Percentiles rank a stretch among this genome's conserved stretches.
Conservation (phyloP, 2,329 filamentous ascomycete species). For the Epichloe sibirici region DNA sequence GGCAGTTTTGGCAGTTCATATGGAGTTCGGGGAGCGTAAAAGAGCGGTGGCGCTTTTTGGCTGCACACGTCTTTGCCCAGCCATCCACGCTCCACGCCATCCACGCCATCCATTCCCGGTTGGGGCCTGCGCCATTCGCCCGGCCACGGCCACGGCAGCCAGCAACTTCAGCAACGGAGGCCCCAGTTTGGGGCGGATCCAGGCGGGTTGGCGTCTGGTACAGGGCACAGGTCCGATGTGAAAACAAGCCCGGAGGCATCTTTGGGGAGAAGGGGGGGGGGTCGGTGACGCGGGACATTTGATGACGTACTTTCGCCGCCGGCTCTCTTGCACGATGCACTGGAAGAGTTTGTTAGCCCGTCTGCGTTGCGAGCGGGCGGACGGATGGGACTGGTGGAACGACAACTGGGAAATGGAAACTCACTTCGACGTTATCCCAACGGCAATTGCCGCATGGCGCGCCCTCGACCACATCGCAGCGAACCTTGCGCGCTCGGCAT, state of each 20-base stretch:
- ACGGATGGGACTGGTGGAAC: neutral
- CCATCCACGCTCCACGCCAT: too few relatives aligned
- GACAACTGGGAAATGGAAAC: slow-evolving; percentile 3
- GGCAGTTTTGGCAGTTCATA: too few relatives aligned
- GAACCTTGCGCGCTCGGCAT: slow-evolving; percentile 79
- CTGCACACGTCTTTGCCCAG: too few relatives aligned
- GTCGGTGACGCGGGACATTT: slow-evolving; percentile 1
- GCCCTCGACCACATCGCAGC: slow-evolving; percentile 86
- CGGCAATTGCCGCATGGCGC: slow-evolving; percentile 81
- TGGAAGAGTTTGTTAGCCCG: slow-evolving; percentile 10
- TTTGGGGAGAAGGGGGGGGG: neutral
- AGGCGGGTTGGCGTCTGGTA: neutral
- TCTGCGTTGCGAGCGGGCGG: too few relatives aligned
- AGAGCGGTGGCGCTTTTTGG: too few relatives aligned
- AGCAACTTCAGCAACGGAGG: neutral
- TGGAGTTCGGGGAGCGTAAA: too few relatives aligned
- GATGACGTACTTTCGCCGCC: slow-evolving; percentile 65
- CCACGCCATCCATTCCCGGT: too few relatives aligned
- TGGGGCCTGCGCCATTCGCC: too few relatives aligned
- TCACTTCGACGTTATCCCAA: slow-evolving; percentile 58
- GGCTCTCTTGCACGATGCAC: slow-evolving; percentile 68
- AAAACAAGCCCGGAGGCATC: neutral
- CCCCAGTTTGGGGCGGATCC: neutral
- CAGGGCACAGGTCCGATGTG: neutral
- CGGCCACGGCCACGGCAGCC: neutral